A percentile compares a stretch with the other conserved stretches of the same genome.
Evolutionary conservation across 176 grass and related monocot genomes (phyloP).

Genomic region (Oryza australiensis): DNA sequence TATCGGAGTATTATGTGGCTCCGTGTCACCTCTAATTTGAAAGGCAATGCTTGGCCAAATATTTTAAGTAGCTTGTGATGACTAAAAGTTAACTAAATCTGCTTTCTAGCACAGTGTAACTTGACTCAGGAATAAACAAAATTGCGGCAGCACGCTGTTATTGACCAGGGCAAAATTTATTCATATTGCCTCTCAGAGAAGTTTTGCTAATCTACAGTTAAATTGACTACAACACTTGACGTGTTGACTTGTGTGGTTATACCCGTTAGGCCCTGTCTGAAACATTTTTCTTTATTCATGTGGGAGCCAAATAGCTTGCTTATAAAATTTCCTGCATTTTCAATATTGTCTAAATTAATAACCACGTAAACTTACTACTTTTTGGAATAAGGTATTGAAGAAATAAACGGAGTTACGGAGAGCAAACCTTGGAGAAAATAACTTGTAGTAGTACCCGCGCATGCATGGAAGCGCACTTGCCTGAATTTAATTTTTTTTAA

Average conservation of each 20-base stretch:
- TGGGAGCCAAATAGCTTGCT: too few relatives aligned
- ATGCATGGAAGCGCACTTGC: background rate
- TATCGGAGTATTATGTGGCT: too few relatives aligned
- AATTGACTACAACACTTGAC: background rate
- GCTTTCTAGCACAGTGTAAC: background rate
- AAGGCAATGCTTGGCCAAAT: slow-evolving; percentile 7
- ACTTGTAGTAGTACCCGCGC: background rate
- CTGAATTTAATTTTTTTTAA: background rate
- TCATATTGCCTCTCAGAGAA: background rate
- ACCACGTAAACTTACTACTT: background rate
- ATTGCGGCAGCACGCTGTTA: background rate
- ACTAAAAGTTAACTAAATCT: background rate
- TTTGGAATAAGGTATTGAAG: background rate
- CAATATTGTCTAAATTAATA: background rate
- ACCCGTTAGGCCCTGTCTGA: too few relatives aligned
- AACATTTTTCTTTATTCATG: too few relatives aligned
- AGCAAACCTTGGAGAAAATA: too few relatives aligned
- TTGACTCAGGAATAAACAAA: background rate
- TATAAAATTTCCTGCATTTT: background rate
- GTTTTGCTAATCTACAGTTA: background rate
- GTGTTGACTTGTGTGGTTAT: background rate
- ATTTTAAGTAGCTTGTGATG: background rate
- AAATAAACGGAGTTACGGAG: too few relatives aligned
- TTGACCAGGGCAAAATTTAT: background rate
- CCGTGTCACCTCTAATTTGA: background rate